Evolutionary conservation across 2,329 filamentous ascomycete species (phyloP), one percentile per base, ranked within the genome.

Genomic region (Aureobasidium mangrovei): DNA sequence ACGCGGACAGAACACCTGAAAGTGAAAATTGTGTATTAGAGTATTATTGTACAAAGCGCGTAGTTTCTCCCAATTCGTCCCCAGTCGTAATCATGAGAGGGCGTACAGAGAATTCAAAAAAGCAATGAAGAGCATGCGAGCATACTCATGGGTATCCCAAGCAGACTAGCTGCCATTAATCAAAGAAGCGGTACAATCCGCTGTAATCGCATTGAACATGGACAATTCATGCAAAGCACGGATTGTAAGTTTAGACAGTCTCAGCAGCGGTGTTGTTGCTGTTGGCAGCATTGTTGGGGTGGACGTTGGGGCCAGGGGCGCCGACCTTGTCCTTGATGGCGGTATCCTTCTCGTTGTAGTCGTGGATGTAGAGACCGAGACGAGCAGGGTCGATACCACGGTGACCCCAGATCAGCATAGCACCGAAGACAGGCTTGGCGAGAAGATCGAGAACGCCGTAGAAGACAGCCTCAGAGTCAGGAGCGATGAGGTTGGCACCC

Each of bases 401-500:
- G 65, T 85, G 83, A 1, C 81, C 81, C 69, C 72, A 81, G 47
- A 87, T 70, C 1, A 87, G 73, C 0, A 85, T 63, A 9, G 73
- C 71, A 12, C 80, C 80, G 59, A 86, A 86, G 7, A 78, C 72
- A 0, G 81, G 80, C 70, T 86, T 86, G 5, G 83, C 77, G 3
- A 85, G 57, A 4, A 86, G 67, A 57, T 87, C 84, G 0, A 88
- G 73, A 3, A 86, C 69, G 40, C 83, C 82, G 63, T 87, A 88
- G 64, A 86, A 85, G 56, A 85, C 69, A 8, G 81, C 81, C 63
- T 87, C 84, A 0, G 78, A 80, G 62, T 87, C 83, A 0, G 81
- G 78, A 2, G 82, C 68, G 48, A 86, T 84, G 58, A 84, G 68
- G 60, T 85, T 85, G 8, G 81, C 82, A 32, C 81, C 82, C 66